Evolutionary conservation across 2,329 filamentous ascomycete species (phyloP).

Genomic region (Sporothrix sp.): DNA sequence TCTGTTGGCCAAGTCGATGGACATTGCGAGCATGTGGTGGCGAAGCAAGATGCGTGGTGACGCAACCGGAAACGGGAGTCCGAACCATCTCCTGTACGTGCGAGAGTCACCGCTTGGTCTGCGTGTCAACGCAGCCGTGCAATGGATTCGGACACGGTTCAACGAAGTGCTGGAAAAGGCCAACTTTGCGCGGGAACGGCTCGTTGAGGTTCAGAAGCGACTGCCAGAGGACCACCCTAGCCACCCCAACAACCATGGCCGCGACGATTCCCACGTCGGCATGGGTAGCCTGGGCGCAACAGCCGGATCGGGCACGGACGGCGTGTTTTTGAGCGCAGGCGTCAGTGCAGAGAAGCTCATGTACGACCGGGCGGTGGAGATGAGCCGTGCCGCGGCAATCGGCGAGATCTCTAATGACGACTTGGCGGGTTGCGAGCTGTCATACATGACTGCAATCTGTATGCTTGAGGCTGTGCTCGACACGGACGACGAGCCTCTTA

Average conservation of each 20-base stretch:
- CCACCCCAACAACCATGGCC: constrained; percentile 65
- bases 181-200: constrained; percentile 80
- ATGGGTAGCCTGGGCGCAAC: constrained; percentile 45
- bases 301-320: constrained; percentile 54
- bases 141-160: constrained; percentile 89
- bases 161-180: constrained; percentile 97
- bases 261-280: constrained; percentile 35
- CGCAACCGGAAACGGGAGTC: constrained; percentile 20
- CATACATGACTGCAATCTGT: constrained; percentile 84
- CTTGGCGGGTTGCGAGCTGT: constrained; percentile 76
- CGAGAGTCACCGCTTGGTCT: constrained; percentile 45
- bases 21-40: constrained; percentile 92
- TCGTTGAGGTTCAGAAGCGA: constrained; percentile 75
- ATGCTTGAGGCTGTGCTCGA: constrained; percentile 95
- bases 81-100: constrained; percentile 29
- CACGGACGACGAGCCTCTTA: constrained; percentile 53
- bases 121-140: constrained; percentile 85
- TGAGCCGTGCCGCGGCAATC: constrained; percentile 89
- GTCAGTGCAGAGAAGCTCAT: constrained; percentile 94
- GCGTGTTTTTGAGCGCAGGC: constrained; percentile 75
- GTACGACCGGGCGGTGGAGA: constrained; percentile 94
- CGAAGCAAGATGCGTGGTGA: constrained; percentile 63
- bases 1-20: constrained; percentile 87
- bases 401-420: constrained; percentile 93
- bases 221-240: constrained; percentile 77